Conservation (phyloP, 768 basidiomycete species). For the Dacryopinax spathularia region DNA sequence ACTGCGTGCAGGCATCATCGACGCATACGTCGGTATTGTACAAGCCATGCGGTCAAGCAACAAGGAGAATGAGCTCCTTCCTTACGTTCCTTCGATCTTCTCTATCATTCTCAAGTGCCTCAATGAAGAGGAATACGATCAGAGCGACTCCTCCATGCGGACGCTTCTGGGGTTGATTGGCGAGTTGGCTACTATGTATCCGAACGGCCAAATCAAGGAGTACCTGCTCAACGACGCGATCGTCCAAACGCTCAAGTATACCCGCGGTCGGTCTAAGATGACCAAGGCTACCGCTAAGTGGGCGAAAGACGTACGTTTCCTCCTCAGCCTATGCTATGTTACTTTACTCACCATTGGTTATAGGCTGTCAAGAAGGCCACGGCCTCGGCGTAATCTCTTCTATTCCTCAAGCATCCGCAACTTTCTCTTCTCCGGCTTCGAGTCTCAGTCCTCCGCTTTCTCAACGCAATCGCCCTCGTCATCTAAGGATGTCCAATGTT, state of each 20-base stretch:
- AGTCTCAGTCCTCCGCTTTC: background rate
- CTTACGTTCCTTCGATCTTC: slow-evolving; percentile 59
- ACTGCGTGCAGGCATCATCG: slow-evolving; percentile 86
- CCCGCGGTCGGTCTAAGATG: slow-evolving; percentile 51
- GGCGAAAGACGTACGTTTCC: slow-evolving; percentile 64
- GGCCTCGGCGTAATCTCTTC: slow-evolving; percentile 2
- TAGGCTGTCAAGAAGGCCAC: slow-evolving; percentile 14
- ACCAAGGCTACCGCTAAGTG: slow-evolving; percentile 83
- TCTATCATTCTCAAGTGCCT: slow-evolving; percentile 63
- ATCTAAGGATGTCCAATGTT: slow-evolving; percentile 4
- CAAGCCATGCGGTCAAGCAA: slow-evolving; percentile 75
- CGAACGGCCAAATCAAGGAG: slow-evolving; percentile 65
- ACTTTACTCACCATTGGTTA: background rate
- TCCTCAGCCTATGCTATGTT: background rate
- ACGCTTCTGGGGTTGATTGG: slow-evolving; percentile 76
- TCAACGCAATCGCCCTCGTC: slow-evolving; percentile 1
- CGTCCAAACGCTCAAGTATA: slow-evolving; percentile 52
- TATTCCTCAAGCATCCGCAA: background rate
- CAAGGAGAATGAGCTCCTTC: slow-evolving; percentile 48
- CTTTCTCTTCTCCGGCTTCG: background rate
- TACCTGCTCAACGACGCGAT: slow-evolving; percentile 65
- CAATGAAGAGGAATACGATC: slow-evolving; percentile 59
- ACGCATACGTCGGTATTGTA: slow-evolving; percentile 92
- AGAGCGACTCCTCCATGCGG: slow-evolving; percentile 61
- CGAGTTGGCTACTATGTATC: slow-evolving; percentile 82